phyloP scores from a whole-genome alignment of 2,329 filamentous ascomycete species.

The Fusarium multiceps region DNA sequence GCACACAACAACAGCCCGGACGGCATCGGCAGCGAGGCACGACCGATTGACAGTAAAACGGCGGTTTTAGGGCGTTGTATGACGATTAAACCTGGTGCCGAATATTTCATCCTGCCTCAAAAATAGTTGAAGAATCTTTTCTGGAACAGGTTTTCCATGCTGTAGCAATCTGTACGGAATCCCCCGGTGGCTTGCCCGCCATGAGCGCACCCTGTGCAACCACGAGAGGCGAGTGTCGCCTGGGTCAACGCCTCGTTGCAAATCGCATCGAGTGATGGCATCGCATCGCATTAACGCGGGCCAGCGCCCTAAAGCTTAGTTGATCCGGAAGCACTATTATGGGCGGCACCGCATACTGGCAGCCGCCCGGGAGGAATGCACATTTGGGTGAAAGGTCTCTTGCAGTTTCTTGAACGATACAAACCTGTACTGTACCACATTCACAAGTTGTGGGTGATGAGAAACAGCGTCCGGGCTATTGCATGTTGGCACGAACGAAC shows the following conservation, averaged over 20 bases:
- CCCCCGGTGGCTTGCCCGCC: conserved; percentile 33
- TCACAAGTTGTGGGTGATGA: conserved; percentile 7
- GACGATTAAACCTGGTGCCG: conserved; percentile 15
- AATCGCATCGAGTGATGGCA: conserved; percentile 26
- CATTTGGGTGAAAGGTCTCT: conserved; percentile 5
- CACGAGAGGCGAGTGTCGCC: conserved; percentile 25
- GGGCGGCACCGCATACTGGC: neutral
- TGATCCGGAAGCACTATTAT: conserved; percentile 13
- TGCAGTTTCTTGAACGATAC: conserved; percentile 19
- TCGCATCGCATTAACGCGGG: neutral
- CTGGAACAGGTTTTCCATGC: conserved; percentile 21
- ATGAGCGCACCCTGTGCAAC: conserved; percentile 35
- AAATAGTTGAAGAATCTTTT: conserved; percentile 14
- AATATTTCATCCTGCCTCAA: conserved; percentile 8
- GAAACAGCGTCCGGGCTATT: conserved; percentile 19
- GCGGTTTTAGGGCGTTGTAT: conserved; percentile 16
- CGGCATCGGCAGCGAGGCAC: conserved; percentile 17
- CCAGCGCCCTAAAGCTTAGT: conserved; percentile 26
- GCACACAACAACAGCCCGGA: conserved; percentile 15
- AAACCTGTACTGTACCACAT: conserved; percentile 2
- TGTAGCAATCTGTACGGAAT: conserved; percentile 18
- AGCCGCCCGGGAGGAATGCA: conserved; percentile 23
- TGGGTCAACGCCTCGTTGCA: conserved; percentile 33
- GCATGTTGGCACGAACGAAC: conserved; percentile 24
- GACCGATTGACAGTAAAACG: conserved; percentile 26